Percentiles rank a stretch among this genome's conserved stretches.
These are phyloP conservation scores for Colletotrichum cereale DNA, from an alignment of 2,329 filamentous ascomycete genomes.

Conservation along the genomic window DNA sequence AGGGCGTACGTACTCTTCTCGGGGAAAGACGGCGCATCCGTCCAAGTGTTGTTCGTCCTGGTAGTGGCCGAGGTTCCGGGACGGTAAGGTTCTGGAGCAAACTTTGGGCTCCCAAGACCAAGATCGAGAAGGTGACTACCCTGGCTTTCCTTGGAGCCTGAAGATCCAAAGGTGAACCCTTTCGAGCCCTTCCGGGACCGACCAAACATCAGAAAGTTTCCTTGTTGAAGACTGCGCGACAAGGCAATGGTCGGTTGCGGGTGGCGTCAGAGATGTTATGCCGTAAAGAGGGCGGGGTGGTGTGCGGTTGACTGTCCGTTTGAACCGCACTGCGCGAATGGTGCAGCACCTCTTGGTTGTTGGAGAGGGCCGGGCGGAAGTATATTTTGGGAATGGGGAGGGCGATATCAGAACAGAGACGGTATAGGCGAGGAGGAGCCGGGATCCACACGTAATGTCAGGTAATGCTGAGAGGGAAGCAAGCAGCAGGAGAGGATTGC, in stretches of 20 bases:
- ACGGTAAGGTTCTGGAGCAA: conserved; percentile 35
- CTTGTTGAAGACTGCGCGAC: conserved; percentile 3
- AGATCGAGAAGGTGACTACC: conserved; percentile 37
- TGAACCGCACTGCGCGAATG: conserved; percentile 24
- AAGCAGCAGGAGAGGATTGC: conserved; percentile 31
- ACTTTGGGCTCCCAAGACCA: conserved; percentile 38
- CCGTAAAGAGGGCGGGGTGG: neutral
- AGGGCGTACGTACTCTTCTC: conserved; percentile 55
- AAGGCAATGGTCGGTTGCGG: conserved; percentile 9
- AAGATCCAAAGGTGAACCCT: conserved; percentile 39
- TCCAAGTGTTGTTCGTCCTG: conserved; percentile 39
- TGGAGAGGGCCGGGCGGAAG: conserved; percentile 28
- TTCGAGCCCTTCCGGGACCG: conserved; percentile 39
- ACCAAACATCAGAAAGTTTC: conserved; percentile 35
- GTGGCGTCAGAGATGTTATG: conserved; percentile 1
- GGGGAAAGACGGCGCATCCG: conserved; percentile 50
- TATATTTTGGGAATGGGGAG: conserved; percentile 30
- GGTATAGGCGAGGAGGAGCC: conserved; percentile 33
- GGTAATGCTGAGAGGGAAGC: conserved; percentile 26
- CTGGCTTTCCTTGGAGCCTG: conserved; percentile 35
- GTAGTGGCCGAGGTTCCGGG: conserved; percentile 37
- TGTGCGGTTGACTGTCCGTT: conserved; percentile 14
- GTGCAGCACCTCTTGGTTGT: conserved; percentile 12
- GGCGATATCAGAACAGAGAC: conserved; percentile 32
- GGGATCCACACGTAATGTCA: conserved; percentile 36